Evolutionary conservation across 139 green algal genomes (phyloP), one percentile per base, ranked within the genome.

Genomic region (Chlorella sp.): DNA sequence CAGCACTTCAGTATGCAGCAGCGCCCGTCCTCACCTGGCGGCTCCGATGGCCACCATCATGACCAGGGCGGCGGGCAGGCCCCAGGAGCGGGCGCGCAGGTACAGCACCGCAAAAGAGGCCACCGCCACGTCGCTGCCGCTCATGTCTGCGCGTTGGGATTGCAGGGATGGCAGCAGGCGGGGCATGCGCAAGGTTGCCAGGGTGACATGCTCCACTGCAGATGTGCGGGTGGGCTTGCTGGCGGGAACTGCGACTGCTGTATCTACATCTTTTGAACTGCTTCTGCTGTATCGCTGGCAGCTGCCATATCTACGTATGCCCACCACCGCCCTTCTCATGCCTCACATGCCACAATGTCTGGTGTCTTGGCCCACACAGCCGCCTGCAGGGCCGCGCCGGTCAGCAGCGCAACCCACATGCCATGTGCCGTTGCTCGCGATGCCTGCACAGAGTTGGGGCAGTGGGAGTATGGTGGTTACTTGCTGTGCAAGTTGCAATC

Each of bases 21-120:
- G n/a, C n/a, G n/a, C n/a, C n/a, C n/a, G n/a, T n/a, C 12, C 69
- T 4, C 76, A 60, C 63, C 78, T 74, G 32, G 25, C 63, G 0
- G 81, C 81, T 0, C 87, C 87, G 20, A 86, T 86, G 1, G 65
- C 74, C 56, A 86, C 82, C 83, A 90, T 88, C 82, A 90, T 90
- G 51, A 86, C 38, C 26, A 90, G 70, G 1, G 83, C 82, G 12
- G 69, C 82, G 25, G 87, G 83, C 56, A 86, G 39, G 18, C 82
- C 87, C 78, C 69, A 88, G 44, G 83, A 82, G 67, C 87, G 74
- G 23, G 44, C 69, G 28, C 76, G 44, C 55, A 90, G 63, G 79
- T 90, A 90, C 20, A 67, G 32, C 34, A 74, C 36, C 17, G 87
- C 78, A 11, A 81, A 38, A 9, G 36, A 56, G 1, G 83, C 87